These are phyloP conservation scores for Boletus calvinii DNA, from an alignment of 1,284 basidiomycete genomes.

Conservation along the genomic window DNA sequence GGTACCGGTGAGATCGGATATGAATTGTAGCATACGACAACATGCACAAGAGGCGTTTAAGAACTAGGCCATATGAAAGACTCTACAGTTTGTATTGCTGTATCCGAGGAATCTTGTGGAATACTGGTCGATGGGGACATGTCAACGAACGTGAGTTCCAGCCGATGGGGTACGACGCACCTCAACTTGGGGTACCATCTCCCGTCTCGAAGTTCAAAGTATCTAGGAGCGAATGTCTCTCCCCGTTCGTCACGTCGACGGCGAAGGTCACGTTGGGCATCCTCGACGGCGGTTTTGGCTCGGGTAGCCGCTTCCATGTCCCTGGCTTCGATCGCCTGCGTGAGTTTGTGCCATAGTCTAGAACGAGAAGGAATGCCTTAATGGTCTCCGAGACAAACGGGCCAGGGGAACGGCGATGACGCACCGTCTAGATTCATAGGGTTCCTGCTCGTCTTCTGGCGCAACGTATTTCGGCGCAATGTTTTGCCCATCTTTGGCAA, in stretches of 20 bases:
- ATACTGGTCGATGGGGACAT: slow-evolving; percentile 45
- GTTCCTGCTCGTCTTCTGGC: slow-evolving; percentile 86
- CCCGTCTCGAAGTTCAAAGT: slow-evolving; percentile 78
- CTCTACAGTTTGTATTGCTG: slow-evolving; percentile 59
- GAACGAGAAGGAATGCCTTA: neutral
- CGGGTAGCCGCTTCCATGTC: slow-evolving; percentile 95
- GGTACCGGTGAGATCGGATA: slow-evolving; percentile 15
- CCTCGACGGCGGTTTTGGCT: slow-evolving; percentile 90
- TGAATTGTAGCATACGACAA: slow-evolving; percentile 13
- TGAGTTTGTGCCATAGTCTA: slow-evolving; percentile 85
- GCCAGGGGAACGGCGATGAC: slow-evolving; percentile 21
- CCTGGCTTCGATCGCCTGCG: slow-evolving; percentile 80
- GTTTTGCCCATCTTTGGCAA: slow-evolving; percentile 66
- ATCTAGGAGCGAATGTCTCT: slow-evolving; percentile 64
- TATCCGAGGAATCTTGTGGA: slow-evolving; percentile 59
- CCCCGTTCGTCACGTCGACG: slow-evolving; percentile 75
- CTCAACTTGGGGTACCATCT: slow-evolving; percentile 80
- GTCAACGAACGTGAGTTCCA: neutral
- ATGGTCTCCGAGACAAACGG: neutral
- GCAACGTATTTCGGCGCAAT: slow-evolving; percentile 81
- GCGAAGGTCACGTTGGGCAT: slow-evolving; percentile 86
- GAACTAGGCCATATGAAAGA: slow-evolving; percentile 58
- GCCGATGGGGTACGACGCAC: slow-evolving; percentile 42
- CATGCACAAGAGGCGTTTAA: slow-evolving; percentile 13
- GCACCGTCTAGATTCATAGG: slow-evolving; percentile 84